A percentile compares a stretch with the other conserved stretches of the same genome.
Evolutionary conservation across 768 basidiomycete genomes (phyloP).

Genomic region (Trametes meyenii): DNA sequence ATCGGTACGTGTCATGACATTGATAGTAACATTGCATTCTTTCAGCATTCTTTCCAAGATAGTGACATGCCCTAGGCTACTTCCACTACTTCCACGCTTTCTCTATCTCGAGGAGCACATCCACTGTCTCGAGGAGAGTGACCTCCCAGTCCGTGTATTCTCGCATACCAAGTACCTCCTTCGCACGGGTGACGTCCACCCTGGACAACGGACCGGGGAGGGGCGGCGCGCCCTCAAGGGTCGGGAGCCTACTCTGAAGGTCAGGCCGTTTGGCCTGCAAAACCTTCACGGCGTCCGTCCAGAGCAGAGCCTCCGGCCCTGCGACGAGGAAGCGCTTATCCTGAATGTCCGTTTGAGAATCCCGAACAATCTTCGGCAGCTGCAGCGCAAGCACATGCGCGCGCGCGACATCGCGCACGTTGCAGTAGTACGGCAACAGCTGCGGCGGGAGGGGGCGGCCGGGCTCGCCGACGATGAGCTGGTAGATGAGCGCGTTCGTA

Average conservation of each 20-base stretch:
- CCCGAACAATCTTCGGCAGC: neutral
- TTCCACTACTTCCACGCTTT: no score
- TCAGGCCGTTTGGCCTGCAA: slow-evolving; percentile 29
- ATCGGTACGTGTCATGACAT: no score
- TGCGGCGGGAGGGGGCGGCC: slow-evolving; percentile 24
- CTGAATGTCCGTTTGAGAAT: neutral
- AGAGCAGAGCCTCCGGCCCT: slow-evolving; percentile 29
- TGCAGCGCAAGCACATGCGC: slow-evolving; percentile 35
- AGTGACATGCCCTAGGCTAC: no score
- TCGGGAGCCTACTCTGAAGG: slow-evolving; percentile 28
- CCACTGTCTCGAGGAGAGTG: slow-evolving; percentile 5
- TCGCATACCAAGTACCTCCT: neutral
- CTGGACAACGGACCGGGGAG: slow-evolving; percentile 9
- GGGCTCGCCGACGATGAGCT: slow-evolving; percentile 25
- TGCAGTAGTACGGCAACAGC: slow-evolving; percentile 29
- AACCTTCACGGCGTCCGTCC: slow-evolving; percentile 31
- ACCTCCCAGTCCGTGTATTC: slow-evolving; percentile 3
- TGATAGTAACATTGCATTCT: no score
- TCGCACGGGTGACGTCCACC: neutral
- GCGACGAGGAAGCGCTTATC: slow-evolving; percentile 32
- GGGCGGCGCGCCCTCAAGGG: neutral
- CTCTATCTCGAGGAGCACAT: slow-evolving; percentile 1
- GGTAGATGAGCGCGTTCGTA: slow-evolving; percentile 32
- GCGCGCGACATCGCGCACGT: slow-evolving; percentile 38
- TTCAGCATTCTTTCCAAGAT: no score